Evolutionary conservation across 2,329 filamentous ascomycete genomes (phyloP).

Genomic region (Aschersonia sp.): DNA sequence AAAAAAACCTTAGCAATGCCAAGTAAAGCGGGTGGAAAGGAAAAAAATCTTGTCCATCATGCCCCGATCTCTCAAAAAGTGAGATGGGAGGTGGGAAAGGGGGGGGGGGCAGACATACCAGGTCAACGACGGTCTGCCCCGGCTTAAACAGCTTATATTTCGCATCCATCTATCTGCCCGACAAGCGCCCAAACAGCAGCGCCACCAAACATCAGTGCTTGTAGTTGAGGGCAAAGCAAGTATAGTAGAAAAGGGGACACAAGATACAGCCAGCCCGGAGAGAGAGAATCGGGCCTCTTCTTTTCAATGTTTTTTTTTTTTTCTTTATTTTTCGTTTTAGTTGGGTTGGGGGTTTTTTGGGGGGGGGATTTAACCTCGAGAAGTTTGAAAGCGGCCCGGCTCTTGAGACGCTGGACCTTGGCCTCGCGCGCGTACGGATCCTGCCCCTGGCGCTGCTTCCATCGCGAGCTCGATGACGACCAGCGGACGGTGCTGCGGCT

Average conservation of each 20-base stretch:
- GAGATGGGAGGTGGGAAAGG: neutral
- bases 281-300: neutral
- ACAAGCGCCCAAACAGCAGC: neutral
- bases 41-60: too few relatives aligned
- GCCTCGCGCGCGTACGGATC: slow-evolving; percentile 66
- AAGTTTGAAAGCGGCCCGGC: slow-evolving; percentile 85
- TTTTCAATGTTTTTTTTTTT: neutral
- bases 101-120: slow-evolving; percentile 38
- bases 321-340: neutral
- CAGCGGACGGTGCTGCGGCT: neutral
- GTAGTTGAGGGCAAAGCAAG: too few relatives aligned
- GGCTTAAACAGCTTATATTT: slow-evolving; percentile 66
- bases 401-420: slow-evolving; percentile 68
- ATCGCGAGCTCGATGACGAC: slow-evolving; percentile 45
- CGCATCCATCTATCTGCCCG: slow-evolving; percentile 51
- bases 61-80: neutral
- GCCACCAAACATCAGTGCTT: neutral
- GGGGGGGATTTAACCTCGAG: slow-evolving; percentile 48
- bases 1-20: neutral
- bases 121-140: slow-evolving; percentile 78
- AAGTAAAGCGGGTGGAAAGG: too few relatives aligned
- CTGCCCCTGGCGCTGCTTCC: slow-evolving; percentile 64
- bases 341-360: neutral
- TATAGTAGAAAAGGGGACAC: too few relatives aligned
- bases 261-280: too few relatives aligned